Evolutionary conservation across 805 yeast genomes (phyloP).

Genomic region (Candida odintsovae): DNA sequence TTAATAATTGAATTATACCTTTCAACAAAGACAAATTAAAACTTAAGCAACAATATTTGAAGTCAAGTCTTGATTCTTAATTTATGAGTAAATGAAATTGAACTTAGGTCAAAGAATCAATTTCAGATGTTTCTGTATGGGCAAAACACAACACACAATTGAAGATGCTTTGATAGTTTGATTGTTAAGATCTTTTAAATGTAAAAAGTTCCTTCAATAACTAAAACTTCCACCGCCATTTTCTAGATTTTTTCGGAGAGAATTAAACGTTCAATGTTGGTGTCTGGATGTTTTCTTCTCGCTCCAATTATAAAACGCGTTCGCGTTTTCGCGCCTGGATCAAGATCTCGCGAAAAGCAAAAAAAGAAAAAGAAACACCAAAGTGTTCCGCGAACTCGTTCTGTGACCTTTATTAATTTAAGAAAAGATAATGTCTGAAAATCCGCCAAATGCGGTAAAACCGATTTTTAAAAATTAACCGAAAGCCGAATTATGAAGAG

Average conservation of each 20-base stretch:
- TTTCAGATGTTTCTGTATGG: not conserved
- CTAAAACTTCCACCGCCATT: not conserved
- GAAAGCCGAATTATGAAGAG: no score
- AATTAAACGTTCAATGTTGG: not conserved
- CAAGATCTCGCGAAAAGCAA: not conserved
- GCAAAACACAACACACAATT: not conserved
- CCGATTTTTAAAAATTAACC: no score
- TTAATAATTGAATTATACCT: not conserved
- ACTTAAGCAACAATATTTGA: not conserved
- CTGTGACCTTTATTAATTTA: no score
- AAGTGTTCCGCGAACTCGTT: no score
- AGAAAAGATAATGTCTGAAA: no score
- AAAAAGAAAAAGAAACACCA: no score
- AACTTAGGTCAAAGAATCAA: not conserved
- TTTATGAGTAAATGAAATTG: not conserved
- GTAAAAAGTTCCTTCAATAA: no score
- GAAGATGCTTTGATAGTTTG: not conserved
- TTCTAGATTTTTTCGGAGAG: not conserved
- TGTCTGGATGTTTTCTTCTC: not conserved
- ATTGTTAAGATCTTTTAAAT: no score
- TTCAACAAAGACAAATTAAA: not conserved
- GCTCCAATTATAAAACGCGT: not conserved
- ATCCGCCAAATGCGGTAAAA: no score
- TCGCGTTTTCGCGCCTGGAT: not conserved
- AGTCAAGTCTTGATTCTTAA: no score